phyloP scores from a whole-genome alignment of 805 yeast genomes.

The Zygosaccharomyces kombuchaensis region DNA sequence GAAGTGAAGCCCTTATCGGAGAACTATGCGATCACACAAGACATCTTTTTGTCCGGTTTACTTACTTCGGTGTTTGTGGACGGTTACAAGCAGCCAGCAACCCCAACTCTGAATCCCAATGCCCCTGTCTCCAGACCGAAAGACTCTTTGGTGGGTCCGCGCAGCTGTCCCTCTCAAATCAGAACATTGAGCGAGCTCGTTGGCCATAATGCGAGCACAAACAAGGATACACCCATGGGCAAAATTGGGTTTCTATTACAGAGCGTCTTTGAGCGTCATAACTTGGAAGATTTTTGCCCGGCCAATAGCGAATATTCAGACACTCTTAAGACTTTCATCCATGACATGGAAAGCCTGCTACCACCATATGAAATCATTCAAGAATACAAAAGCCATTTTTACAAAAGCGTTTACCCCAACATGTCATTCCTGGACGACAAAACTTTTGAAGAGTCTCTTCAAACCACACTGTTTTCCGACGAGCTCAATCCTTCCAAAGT shows the following conservation, averaged over 20 bases:
- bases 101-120: constrained; percentile 29
- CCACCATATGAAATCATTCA: constrained; percentile 27
- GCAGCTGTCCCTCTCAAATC: constrained; percentile 22
- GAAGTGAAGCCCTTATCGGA: constrained; percentile 35
- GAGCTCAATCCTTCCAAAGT: constrained; percentile 19
- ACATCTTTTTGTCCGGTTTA: constrained; percentile 27
- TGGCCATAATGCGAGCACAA: constrained; percentile 23
- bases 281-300: constrained; percentile 29
- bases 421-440: constrained; percentile 29
- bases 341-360: constrained; percentile 22
- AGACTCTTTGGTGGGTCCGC: constrained; percentile 23
- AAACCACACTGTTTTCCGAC: constrained; percentile 20
- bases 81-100: constrained; percentile 29
- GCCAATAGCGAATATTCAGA: constrained; percentile 26
- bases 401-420: constrained; percentile 26
- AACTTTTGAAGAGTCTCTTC: constrained; percentile 30
- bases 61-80: constrained; percentile 30
- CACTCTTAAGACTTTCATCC: constrained; percentile 21
- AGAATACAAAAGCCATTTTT: constrained; percentile 28
- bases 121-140: constrained; percentile 28
- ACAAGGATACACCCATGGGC: constrained; percentile 21
- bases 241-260: constrained; percentile 22
- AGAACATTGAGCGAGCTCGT: constrained; percentile 27
- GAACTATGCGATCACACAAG: constrained; percentile 30
- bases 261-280: constrained; percentile 22